These are phyloP conservation scores for Colletotrichum chrysophilum DNA, from an alignment of 2,329 filamentous ascomycete species.

Conservation along the genomic window DNA sequence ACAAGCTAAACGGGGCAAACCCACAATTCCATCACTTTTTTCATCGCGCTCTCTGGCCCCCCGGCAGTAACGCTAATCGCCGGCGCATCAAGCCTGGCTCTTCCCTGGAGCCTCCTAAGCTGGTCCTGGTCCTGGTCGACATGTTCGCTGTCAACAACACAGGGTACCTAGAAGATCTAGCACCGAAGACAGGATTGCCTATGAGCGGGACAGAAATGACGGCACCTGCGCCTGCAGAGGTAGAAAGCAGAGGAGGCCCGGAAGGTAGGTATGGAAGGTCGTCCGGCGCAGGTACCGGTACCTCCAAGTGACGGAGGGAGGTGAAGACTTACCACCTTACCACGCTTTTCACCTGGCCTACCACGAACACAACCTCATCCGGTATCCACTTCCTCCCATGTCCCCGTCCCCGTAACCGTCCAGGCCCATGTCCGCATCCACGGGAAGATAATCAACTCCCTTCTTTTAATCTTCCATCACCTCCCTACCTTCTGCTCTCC, in stretches of 20 bases:
- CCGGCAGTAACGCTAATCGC: neutral
- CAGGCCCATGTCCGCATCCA: neutral
- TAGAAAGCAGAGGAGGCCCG: neutral
- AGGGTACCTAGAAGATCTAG: neutral
- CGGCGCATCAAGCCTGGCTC: neutral
- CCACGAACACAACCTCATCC: neutral
- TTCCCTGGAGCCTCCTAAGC: neutral
- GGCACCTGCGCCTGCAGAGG: neutral
- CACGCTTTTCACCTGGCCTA: neutral
- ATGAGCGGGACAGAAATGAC: neutral
- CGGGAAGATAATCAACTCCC: slow-evolving; percentile 2
- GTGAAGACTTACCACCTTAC: neutral
- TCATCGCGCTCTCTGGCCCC: neutral
- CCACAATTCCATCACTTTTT: neutral
- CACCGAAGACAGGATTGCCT: neutral
- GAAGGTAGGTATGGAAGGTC: neutral
- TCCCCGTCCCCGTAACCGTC: neutral
- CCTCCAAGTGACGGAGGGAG: neutral
- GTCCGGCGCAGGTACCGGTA: slow-evolving; percentile 3
- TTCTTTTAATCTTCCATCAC: slow-evolving; percentile 13
- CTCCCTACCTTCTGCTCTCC: neutral
- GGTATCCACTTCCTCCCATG: slow-evolving; percentile 10
- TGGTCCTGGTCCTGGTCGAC: neutral
- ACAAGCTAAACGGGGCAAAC: neutral
- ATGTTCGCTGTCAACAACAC: neutral